phyloP scores from a whole-genome alignment of 228 moss, liverwort and hornwort species.

The Sphagnum fallax region DNA sequence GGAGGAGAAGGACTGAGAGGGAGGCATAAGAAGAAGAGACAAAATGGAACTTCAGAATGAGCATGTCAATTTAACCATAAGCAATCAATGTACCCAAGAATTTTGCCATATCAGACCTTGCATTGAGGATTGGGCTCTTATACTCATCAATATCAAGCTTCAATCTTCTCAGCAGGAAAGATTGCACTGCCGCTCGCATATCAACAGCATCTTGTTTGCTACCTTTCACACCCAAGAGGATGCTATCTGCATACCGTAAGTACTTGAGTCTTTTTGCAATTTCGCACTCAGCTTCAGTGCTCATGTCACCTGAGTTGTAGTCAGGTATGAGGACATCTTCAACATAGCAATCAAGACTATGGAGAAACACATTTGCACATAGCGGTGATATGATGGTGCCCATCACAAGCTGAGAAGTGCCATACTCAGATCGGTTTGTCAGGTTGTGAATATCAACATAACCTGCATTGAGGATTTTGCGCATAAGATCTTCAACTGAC shows the following conservation, averaged over 20 bases:
- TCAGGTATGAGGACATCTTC: conserved; percentile 48
- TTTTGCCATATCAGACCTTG: conserved; percentile 36
- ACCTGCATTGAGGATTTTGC: conserved; percentile 55
- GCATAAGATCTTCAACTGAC: conserved; percentile 51
- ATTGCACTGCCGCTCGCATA: conserved; percentile 26
- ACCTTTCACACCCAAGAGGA: conserved; percentile 44
- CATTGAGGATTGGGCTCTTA: conserved; percentile 32
- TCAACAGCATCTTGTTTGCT: conserved; percentile 45
- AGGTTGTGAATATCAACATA: conserved; percentile 58
- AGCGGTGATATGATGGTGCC: conserved; percentile 54
- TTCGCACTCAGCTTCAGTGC: neutral
- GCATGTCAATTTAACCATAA: conserved; percentile 15
- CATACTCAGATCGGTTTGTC: conserved; percentile 44
- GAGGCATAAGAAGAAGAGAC: no score
- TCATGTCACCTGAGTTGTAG: conserved; percentile 18
- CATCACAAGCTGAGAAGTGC: conserved; percentile 18
- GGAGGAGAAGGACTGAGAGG: no score
- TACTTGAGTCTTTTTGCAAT: conserved; percentile 34
- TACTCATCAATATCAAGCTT: conserved; percentile 41
- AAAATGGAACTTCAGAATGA: no score
- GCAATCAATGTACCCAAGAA: conserved; percentile 53
- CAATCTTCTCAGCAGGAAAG: conserved; percentile 34
- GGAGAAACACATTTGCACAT: conserved; percentile 43
- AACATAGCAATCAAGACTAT: conserved; percentile 52
- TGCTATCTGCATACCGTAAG: conserved; percentile 52